A percentile compares a stretch with the other conserved stretches of the same genome.
phyloP scores from a whole-genome alignment of 2,329 filamentous ascomycete species.

The Cordyceps tenuipes region DNA sequence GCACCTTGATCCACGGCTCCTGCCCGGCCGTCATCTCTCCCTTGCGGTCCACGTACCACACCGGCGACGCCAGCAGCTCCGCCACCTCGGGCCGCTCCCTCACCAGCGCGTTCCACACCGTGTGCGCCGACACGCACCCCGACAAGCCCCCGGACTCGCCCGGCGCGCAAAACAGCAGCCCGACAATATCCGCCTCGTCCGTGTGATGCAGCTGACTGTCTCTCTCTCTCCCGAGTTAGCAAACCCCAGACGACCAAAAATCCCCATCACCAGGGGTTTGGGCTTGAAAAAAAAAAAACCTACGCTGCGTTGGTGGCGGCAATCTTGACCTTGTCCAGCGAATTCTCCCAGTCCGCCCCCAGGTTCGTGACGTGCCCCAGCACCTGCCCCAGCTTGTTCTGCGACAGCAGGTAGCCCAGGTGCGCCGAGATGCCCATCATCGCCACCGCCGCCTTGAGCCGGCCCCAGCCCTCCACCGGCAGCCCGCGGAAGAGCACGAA shows the following conservation, averaged over 20 bases:
- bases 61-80: conserved; percentile 62
- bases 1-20: conserved; percentile 63
- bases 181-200: conserved; percentile 76
- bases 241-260: no score
- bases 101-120: conserved; percentile 74
- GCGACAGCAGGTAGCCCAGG: conserved; percentile 75
- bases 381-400: conserved; percentile 76
- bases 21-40: conserved; percentile 69
- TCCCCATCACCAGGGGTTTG: neutral
- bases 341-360: conserved; percentile 56
- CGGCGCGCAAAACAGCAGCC: conserved; percentile 69
- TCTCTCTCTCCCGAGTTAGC: no score
- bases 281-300: no score
- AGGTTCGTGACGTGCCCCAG: conserved; percentile 82
- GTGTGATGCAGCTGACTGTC: conserved; percentile 44
- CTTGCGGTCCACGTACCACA: conserved; percentile 91
- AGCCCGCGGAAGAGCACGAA: conserved; percentile 87
- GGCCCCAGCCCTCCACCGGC: conserved; percentile 66
- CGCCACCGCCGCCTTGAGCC: conserved; percentile 68
- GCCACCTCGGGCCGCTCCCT: conserved; percentile 72
- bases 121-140: conserved; percentile 68
- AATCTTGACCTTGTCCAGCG: conserved; percentile 78
- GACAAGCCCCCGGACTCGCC: conserved; percentile 72
- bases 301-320: conserved; percentile 53
- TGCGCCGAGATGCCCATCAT: conserved; percentile 82